Base-by-base conservation (phyloP, 257 asterid genomes). In the Solanum piurae region DNA sequence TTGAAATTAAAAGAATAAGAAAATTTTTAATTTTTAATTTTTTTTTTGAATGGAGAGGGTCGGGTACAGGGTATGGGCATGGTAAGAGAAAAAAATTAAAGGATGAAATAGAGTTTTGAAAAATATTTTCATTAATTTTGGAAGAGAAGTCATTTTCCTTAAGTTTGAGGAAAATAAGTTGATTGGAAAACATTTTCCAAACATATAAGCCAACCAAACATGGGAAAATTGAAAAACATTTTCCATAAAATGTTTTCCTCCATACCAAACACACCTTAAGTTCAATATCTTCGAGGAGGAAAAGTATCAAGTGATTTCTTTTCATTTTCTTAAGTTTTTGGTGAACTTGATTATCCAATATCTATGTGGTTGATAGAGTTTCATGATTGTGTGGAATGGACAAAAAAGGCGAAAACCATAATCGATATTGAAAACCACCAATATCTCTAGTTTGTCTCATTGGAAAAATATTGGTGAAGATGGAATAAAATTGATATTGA, bases 21-120 rank as follows among this genome's bases (percentile, higher is more conserved):
- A 16, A 2, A 0, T 0, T 52, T 16, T 52, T 6, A 5, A 0
- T 49, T 16, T 49, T 44, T 40, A 9, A 42, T 3, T 42, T 42
- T 11, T 44, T 49, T 52, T 52, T 52, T 52, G n/a, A 52, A 52
- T 52, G 3, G n/a, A 52, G 10, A 52, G 62, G 62, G 23, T 18
- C 0, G 1, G 23, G 62, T 52, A 6, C 62, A 52, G 0, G 4
- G 4, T 16, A 52, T 16, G 62, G 4, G 62, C 4, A 52, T 4
- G 23, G n/a, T 52, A 2, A 52, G 62, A 8, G 18, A 52, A 1
- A 18, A 0, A 44, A 0, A 44, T 52, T 16, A 18, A 6, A 52
- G n/a, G 9, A 18, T 18, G 4, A 18, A 55, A 55, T 55, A 55
- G 2, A 55, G n/a, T 52, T 52, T 16, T 52, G 4, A 0, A 52